Percentiles rank a stretch among this genome's conserved stretches.
These are phyloP conservation scores for Dictyostelium firmibasis DNA, from an alignment of 78 protist species.

Conservation along the genomic window DNA sequence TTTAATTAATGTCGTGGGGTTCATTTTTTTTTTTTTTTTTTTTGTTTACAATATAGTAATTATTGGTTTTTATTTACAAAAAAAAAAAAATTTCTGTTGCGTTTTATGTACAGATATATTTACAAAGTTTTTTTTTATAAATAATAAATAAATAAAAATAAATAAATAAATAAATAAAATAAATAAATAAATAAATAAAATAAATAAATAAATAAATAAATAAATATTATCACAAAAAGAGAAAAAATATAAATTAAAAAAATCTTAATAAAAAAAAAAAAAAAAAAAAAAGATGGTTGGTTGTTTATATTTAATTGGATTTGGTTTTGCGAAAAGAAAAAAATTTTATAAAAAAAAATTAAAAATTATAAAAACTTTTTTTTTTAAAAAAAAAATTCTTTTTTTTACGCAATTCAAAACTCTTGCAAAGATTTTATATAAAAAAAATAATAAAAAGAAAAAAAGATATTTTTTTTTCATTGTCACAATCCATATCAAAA, in stretches of 20 bases:
- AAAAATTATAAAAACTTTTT: too few species aligned
- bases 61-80: too few species aligned
- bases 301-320: too few species aligned
- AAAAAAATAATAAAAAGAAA: too few species aligned
- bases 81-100: neutral
- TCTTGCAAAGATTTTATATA: too few species aligned
- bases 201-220: neutral
- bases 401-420: neutral
- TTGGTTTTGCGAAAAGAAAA: neutral
- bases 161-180: neutral
- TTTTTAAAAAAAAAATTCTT: neutral
- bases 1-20: neutral
- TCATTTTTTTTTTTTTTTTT: neutral
- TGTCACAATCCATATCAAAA: neutral
- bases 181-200: neutral
- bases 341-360: too few species aligned
- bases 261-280: too few species aligned
- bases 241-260: too few species aligned
- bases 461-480: neutral
- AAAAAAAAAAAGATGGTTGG: neutral
- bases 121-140: neutral
- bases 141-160: neutral
- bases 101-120: neutral
- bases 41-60: neutral
- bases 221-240: too few species aligned